Base-by-base conservation (phyloP, 495 filamentous ascomycete species). In the Podospora fimiseda region DNA sequence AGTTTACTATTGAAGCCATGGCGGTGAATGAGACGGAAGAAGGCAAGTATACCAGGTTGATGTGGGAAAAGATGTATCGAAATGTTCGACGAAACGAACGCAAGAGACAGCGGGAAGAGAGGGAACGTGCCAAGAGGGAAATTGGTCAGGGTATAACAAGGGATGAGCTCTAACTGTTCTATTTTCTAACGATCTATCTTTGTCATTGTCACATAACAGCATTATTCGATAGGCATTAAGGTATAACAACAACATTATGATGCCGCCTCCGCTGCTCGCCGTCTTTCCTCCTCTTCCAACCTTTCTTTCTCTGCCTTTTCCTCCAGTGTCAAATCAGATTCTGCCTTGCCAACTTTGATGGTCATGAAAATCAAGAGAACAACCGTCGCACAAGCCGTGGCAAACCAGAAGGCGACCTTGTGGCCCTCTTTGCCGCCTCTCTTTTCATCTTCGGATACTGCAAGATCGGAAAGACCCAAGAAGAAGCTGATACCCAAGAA, bases 401-500 rank as follows among this genome's bases (percentile, higher is more conserved):
- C 79, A 49, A 85, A 82, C 83, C 85, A 87, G 56, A 90, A 89
- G 1, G 80, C 81, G 0, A 76, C 72, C 56, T 83, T 78, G 59
- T 84, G 88, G 18, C 79, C 80, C 52, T 66, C 23, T 33, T 70
- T 70, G n/a, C 68, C 15, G 0, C 76, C 77, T 4, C 68, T 38
- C 1, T 75, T 59, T 2, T 62, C 65, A 0, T 80, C 79, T 23
- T 68, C 68, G 37, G 82, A 71, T 0, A 77, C 76, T 22, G 80
- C 77, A 15, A 86, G 75, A 36, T 95, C 89, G 0, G 83, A 86
- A 42, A 95, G 77, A 0, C 84, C 87, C 3, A 95, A 74, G 68
- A 84, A 85, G 48, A 93, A 81, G 0, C 87, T 85, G 53, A 93
- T 89, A n/a, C 87, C 88, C n/a, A 94, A 71, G 54, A 88, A 86